A percentile compares a stretch with the other conserved stretches of the same genome.
These are phyloP conservation scores for Pythium insidiosum DNA, from an alignment of 352 stramenopile species.

Conservation along the genomic window DNA sequence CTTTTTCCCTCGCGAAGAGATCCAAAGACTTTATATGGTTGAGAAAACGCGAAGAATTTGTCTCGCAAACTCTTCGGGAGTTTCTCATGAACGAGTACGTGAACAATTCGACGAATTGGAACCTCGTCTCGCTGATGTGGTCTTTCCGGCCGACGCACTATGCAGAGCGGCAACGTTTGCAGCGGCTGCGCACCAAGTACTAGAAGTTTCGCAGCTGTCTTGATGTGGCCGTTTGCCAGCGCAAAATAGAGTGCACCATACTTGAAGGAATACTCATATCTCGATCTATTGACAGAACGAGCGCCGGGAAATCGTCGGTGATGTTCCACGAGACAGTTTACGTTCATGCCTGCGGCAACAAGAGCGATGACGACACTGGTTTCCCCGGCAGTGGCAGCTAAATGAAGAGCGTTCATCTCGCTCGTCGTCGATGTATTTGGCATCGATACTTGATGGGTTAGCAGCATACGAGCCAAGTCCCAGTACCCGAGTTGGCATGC, in stretches of 20 bases:
- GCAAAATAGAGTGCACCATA: conserved; percentile 38
- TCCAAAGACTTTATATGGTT: neutral
- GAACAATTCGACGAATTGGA: neutral
- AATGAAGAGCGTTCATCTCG: conserved; percentile 39
- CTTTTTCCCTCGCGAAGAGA: too few species aligned
- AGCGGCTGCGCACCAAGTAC: conserved; percentile 43
- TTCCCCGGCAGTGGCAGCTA: conserved; percentile 37
- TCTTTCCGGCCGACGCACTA: conserved; percentile 1
- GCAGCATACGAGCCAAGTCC: conserved; percentile 28
- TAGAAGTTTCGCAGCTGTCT: conserved; percentile 48
- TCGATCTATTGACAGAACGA: too few species aligned
- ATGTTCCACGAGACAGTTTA: conserved; percentile 34
- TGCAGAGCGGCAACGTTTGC: conserved; percentile 26
- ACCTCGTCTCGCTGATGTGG: neutral
- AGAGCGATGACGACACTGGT: conserved; percentile 31
- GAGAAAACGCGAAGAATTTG: conserved; percentile 3
- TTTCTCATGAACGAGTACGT: conserved; percentile 5
- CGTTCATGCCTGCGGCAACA: conserved; percentile 41
- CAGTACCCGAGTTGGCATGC: conserved; percentile 40
- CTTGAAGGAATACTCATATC: too few species aligned
- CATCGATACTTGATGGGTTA: conserved; percentile 41
- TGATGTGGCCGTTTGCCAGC: conserved; percentile 36
- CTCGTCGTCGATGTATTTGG: conserved; percentile 23
- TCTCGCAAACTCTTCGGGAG: conserved; percentile 5
- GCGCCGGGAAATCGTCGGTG: too few species aligned